Evolutionary conservation across 768 basidiomycete species (phyloP), one percentile per base, ranked within the genome.

Genomic region (Boletales sp.): DNA sequence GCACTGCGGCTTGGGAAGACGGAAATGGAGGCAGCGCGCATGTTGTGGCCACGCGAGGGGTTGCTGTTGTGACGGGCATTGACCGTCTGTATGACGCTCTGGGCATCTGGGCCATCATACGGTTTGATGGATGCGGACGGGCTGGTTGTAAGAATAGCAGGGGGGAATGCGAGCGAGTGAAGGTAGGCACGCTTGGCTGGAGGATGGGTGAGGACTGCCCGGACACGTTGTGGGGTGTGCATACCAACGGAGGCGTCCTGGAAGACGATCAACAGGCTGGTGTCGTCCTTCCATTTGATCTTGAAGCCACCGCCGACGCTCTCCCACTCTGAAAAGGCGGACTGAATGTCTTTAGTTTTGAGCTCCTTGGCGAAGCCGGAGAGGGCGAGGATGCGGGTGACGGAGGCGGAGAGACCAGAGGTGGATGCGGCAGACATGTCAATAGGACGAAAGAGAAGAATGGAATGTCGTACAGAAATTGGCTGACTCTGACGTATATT

Each of bases 251-350:
- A 75, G 49, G 96, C 83, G 71, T 98, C 96, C 56, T 82, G 80
- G 66, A 99, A 99, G 48, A 99, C 96, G 58, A 96, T 87, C 60
- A 94, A 74, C 36, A 95, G 87, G 64, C 90, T 94, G 34, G 91
- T 93, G 70, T 99, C 96, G 70, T 99, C 94, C 60, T 83, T 81
- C 96, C 96, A 99, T 69, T 99, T 99, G 67, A 99, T 94, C 79
- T 94, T 93, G 76, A 95, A 96, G 19, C 96, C 96, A 28, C 95
- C 96, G 49, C 76, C 82, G 46, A 84, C 74, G 52, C 72, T 78
- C 61, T 96, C 93, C 80, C 87, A 98, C 40, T 94, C 92, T 44
- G 84, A 75, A 69, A 98, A 96, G 40, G 92, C 88, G 38, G 77
- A 65, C 65, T 97, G 94, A 43, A 99, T 90, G 70, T 99, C 96